Evolutionary conservation across 2,329 filamentous ascomycete genomes (phyloP), one percentile per base, ranked within the genome.

Genomic region (Pseudophaeomoniella oleicola): DNA sequence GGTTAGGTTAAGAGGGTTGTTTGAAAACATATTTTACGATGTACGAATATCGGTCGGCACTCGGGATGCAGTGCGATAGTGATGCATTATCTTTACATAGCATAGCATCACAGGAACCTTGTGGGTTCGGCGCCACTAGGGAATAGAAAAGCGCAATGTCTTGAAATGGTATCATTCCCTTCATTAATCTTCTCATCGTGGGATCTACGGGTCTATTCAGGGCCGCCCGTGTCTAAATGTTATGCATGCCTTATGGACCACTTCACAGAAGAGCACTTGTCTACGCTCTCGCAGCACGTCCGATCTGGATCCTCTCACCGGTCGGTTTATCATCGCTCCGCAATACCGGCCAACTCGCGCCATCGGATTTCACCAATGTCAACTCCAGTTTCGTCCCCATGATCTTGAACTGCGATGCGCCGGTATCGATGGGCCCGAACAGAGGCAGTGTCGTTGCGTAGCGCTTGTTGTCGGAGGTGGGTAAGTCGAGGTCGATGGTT

Each of bases 361-460:
- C 80, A 48, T 87, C 81, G 2, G 77, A 78, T 62, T 81, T 81
- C 17, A 57, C 72, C 37, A 94, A 62, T 17, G 67, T 78, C 50
- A 94, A 63, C 59, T 94, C 87, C 36, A 94, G 63, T 65, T 94
- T 94, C 1, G 86, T 92, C 16, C 84, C 84, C 56, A 94, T 68
- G 40, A 94, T 75, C 60, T 82, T 85, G 64, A 75, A 88, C 39
- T 71, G 69, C 46, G 80, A 85, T 56, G 81, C 77, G 39, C 73
- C 77, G 2, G 78, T 59, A 43, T 94, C 77, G 50, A 98, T 87
- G 3, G 67, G 51, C 1, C 72, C 84, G 53, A 78, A 96, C 16
- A 96, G 69, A 12, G 78, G 75, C 42, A 94, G 73, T 11, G 70
- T 69, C 29, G 76, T 69, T 50, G 70, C 74, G 60, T 86, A 94